Conservation (phyloP, 805 yeast genomes). For the Metschnikowia continentalis region DNA sequence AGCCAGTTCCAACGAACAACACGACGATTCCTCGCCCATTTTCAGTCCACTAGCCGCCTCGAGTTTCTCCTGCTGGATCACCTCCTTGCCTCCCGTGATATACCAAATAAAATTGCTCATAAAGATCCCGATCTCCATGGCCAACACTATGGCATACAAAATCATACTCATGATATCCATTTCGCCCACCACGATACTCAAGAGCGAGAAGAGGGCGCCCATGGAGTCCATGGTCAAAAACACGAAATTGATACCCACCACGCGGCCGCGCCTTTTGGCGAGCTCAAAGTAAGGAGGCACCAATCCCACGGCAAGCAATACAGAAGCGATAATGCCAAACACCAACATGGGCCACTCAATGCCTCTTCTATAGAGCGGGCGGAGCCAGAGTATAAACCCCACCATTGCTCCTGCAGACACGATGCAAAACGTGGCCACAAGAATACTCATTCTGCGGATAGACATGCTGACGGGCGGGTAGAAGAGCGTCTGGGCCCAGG, state of each 20-base stretch:
- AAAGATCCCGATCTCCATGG: constrained; percentile 74
- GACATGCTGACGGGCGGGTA: constrained; percentile 63
- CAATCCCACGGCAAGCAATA: constrained; percentile 70
- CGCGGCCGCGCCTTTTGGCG: constrained; percentile 73
- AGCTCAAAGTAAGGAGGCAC: constrained; percentile 88
- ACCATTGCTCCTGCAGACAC: constrained; percentile 52
- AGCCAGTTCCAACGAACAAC: neutral
- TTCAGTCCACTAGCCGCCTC: neutral
- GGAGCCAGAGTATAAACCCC: constrained; percentile 69
- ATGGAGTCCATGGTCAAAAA: constrained; percentile 70
- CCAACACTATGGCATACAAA: constrained; percentile 69
- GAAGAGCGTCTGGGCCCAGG: constrained; percentile 58
- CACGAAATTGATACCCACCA: constrained; percentile 82
- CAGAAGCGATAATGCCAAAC: constrained; percentile 76
- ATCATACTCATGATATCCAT: constrained; percentile 78
- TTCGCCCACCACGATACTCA: constrained; percentile 50
- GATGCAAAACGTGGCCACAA: constrained; percentile 36
- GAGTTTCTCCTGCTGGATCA: constrained; percentile 23
- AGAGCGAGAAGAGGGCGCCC: constrained; percentile 77
- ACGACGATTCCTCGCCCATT: neutral
- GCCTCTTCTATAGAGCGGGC: constrained; percentile 45
- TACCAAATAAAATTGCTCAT: constrained; percentile 69
- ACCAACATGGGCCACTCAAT: constrained; percentile 77
- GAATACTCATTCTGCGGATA: constrained; percentile 29
- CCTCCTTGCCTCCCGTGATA: constrained; percentile 28